Percentiles rank a stretch among this genome's conserved stretches.
phyloP scores from a whole-genome alignment of 257 asterid genomes.

The Anisodus tanguticus region DNA sequence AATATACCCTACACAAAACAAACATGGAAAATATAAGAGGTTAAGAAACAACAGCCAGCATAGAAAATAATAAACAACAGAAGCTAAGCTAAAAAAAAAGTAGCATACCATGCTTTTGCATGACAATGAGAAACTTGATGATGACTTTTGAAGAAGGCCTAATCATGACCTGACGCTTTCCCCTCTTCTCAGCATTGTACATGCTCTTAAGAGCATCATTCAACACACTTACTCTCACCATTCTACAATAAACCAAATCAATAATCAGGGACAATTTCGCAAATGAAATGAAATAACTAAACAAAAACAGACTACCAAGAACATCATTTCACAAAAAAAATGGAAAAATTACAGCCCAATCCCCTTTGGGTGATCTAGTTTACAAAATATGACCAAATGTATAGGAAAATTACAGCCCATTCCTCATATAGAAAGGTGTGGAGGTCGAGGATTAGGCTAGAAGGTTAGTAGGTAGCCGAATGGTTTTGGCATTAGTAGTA shows the following conservation, averaged over 20 bases:
- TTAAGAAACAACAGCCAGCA: background rate
- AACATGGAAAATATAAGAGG: background rate
- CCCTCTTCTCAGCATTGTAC: conserved; percentile 48
- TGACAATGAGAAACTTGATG: conserved; percentile 47
- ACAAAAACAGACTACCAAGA: too few species aligned
- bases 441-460: too few species aligned
- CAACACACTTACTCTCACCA: conserved; percentile 48
- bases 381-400: too few species aligned
- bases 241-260: conserved; percentile 10
- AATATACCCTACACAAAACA: conserved; percentile 36
- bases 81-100: background rate
- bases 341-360: too few species aligned
- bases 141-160: conserved; percentile 49
- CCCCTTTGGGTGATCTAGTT: too few species aligned
- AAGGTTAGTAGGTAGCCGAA: too few species aligned
- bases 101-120: conserved; percentile 48
- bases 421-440: too few species aligned
- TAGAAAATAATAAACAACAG: background rate
- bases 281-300: too few species aligned
- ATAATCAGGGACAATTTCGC: background rate
- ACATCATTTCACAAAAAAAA: too few species aligned
- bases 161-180: conserved; percentile 48
- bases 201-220: conserved; percentile 51
- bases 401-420: too few species aligned
- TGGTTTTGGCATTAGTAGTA: too few species aligned